A percentile compares a stretch with the other conserved stretches of the same genome.
Evolutionary conservation across 2,329 filamentous ascomycete species (phyloP).

Genomic region (Knoxdaviesia proteae): DNA sequence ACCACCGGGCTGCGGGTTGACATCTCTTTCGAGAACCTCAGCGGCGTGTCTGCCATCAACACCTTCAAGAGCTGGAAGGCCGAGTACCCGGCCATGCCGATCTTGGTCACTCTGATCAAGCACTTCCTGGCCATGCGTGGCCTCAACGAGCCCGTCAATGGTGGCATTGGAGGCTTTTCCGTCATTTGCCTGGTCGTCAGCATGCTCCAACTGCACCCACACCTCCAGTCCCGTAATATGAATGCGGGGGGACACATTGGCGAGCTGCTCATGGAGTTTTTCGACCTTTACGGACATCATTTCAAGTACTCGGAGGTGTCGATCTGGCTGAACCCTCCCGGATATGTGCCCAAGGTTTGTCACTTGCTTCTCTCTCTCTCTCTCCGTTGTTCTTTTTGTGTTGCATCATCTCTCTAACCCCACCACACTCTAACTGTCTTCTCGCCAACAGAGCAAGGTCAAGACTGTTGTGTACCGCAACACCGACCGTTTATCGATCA

Average conservation of each 20-base stretch:
- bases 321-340: slow-evolving; percentile 56
- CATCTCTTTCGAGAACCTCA: slow-evolving; percentile 82
- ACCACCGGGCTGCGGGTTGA: slow-evolving; percentile 68
- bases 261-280: slow-evolving; percentile 65
- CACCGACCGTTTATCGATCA: slow-evolving; percentile 55
- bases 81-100: slow-evolving; percentile 65
- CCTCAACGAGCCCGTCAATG: slow-evolving; percentile 76
- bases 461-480: slow-evolving; percentile 33
- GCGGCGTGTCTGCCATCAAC: slow-evolving; percentile 57
- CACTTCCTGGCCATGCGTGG: slow-evolving; percentile 79
- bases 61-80: slow-evolving; percentile 67
- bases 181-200: slow-evolving; percentile 86
- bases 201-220: slow-evolving; percentile 63
- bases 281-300: slow-evolving; percentile 70
- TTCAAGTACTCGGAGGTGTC: slow-evolving; percentile 52
- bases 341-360: slow-evolving; percentile 56
- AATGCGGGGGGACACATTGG: slow-evolving; percentile 49
- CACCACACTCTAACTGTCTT: slow-evolving; percentile 2
- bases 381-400: not conserved
- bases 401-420: not conserved
- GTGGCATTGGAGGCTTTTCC: slow-evolving; percentile 83
- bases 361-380: not conserved
- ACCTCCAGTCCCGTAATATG: slow-evolving; percentile 39
- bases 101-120: slow-evolving; percentile 74
- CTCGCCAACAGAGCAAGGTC: slow-evolving; percentile 19